These are phyloP conservation scores for Orobanche coerulescens DNA, from an alignment of 257 asterid species.

Conservation along the genomic window DNA sequence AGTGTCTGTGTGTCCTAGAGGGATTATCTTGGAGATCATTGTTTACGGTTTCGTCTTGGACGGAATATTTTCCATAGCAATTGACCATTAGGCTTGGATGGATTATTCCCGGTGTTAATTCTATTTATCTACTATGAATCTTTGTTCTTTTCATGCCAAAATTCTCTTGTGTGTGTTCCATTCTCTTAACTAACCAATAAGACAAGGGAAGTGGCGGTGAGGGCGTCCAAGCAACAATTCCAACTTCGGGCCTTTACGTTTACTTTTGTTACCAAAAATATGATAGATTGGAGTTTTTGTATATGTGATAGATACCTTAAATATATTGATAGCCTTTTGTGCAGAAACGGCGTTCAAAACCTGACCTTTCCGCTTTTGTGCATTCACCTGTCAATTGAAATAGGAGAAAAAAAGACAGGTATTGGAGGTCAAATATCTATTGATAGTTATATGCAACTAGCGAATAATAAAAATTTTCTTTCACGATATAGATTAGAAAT, in stretches of 20 bases:
- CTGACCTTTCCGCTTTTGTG: conserved; percentile 89
- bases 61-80: too few species aligned
- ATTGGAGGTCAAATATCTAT: not conserved
- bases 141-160: too few species aligned
- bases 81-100: too few species aligned
- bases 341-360: conserved; percentile 62
- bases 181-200: too few species aligned
- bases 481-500: not conserved
- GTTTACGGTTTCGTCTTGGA: too few species aligned
- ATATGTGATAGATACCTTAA: conserved; percentile 49
- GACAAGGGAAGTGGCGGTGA: too few species aligned
- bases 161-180: too few species aligned
- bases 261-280: not conserved
- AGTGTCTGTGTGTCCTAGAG: too few species aligned
- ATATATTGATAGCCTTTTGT: conserved; percentile 68
- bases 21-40: too few species aligned
- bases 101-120: too few species aligned
- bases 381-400: conserved; percentile 44
- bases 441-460: not conserved
- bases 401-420: not conserved
- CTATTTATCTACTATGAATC: too few species aligned
- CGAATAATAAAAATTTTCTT: not conserved
- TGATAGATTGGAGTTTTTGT: not conserved
- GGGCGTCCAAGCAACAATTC: not conserved
- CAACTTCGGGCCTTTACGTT: not conserved